These are phyloP conservation scores for Acer campestre DNA, from an alignment of 345 rosid genomes.

Conservation along the genomic window DNA sequence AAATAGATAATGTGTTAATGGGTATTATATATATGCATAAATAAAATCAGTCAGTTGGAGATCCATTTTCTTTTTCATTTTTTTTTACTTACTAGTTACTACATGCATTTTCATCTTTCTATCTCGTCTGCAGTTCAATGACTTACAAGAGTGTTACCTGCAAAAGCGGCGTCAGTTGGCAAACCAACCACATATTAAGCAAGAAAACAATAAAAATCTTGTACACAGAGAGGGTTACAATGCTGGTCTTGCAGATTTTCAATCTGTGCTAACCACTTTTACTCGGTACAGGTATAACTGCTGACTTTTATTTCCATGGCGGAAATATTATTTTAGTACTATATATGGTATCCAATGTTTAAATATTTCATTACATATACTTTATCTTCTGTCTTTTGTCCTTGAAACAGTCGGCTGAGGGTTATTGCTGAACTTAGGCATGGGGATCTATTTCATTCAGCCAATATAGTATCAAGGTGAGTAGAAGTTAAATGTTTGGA, in stretches of 20 bases:
- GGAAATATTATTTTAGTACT: neutral
- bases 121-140: conserved; percentile 65
- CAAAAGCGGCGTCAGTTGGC: conserved; percentile 85
- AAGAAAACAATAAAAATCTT: conserved; percentile 64
- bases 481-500: conserved; percentile 21
- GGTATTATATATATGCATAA: neutral
- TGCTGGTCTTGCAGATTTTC: conserved; percentile 87
- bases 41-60: neutral
- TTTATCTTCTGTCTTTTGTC: conserved; percentile 22
- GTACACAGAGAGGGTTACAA: conserved; percentile 80
- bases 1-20: neutral
- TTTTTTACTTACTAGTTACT: neutral
- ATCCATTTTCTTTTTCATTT: neutral
- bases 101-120: conserved; percentile 8
- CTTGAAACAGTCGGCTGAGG: conserved; percentile 73
- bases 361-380: neutral
- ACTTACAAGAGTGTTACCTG: conserved; percentile 92
- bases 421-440: conserved; percentile 96
- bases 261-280: conserved; percentile 80
- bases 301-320: neutral
- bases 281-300: conserved; percentile 79
- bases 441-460: conserved; percentile 95
- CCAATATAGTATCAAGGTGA: conserved; percentile 97
- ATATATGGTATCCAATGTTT: conserved; percentile 12
- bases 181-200: conserved; percentile 56